Percentiles rank a stretch among this genome's conserved stretches.
phyloP scores from a whole-genome alignment of 2,329 filamentous ascomycete genomes.

The Fusarium paranaense region DNA sequence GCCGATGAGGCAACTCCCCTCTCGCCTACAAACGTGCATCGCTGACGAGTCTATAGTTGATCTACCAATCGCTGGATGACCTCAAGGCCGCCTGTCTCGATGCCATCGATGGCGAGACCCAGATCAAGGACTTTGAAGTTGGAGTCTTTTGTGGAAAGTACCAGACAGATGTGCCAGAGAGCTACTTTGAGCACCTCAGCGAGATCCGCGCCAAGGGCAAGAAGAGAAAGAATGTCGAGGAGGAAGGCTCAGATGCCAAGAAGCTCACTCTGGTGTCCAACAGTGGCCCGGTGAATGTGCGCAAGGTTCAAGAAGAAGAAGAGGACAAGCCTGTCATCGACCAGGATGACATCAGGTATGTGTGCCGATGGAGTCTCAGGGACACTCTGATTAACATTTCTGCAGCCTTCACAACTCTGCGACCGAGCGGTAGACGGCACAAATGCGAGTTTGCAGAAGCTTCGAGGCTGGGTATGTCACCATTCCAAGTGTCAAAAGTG shows the following conservation, averaged over 20 bases:
- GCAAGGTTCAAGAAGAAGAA: background rate
- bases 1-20: slow-evolving; percentile 67
- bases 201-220: slow-evolving; percentile 76
- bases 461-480: background rate
- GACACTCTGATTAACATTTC: background rate
- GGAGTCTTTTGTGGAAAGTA: slow-evolving; percentile 94
- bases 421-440: background rate
- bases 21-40: slow-evolving; percentile 38
- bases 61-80: slow-evolving; percentile 68
- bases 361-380: background rate
- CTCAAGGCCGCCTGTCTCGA: slow-evolving; percentile 81
- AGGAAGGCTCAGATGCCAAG: slow-evolving; percentile 37
- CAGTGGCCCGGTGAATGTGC: slow-evolving; percentile 15
- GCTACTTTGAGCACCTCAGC: slow-evolving; percentile 86
- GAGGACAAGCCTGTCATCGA: background rate
- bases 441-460: background rate
- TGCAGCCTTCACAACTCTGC: slow-evolving; percentile 28
- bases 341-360: slow-evolving; percentile 26
- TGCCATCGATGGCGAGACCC: slow-evolving; percentile 68
- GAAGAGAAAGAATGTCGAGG: slow-evolving; percentile 12
- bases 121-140: slow-evolving; percentile 79
- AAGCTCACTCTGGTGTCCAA: slow-evolving; percentile 20
- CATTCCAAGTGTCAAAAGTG: background rate
- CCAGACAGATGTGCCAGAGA: slow-evolving; percentile 80
- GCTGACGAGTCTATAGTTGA: slow-evolving; percentile 60